Conservation (phyloP, 192 early-diverging fungal species). For the Hyaloraphidium curvatum region DNA sequence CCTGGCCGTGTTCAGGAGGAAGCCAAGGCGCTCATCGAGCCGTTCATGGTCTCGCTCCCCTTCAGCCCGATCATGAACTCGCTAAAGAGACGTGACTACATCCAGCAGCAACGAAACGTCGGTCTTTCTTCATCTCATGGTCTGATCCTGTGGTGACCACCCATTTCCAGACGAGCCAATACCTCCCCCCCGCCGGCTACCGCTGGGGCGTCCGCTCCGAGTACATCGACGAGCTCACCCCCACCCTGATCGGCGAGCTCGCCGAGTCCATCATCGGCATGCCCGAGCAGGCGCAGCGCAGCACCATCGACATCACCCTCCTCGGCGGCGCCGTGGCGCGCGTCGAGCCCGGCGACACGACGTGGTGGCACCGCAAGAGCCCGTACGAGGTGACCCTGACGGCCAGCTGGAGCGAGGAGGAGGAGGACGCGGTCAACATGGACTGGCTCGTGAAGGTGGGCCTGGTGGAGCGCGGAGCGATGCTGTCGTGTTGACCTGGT, state of each 20-base stretch:
- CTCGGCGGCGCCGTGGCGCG: not conserved
- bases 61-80: not conserved
- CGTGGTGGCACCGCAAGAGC: not conserved
- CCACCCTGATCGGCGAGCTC: not conserved
- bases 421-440: not conserved
- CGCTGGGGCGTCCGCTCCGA: not conserved
- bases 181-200: conserved; percentile 1
- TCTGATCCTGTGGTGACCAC: too few relatives aligned
- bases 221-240: not conserved
- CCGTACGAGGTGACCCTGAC: not conserved
- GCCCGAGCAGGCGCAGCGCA: not conserved
- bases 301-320: not conserved
- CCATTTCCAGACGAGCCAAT: conserved; percentile 2
- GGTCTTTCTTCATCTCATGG: too few relatives aligned
- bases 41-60: conserved; percentile 1
- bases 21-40: not conserved
- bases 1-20: not conserved
- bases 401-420: not conserved
- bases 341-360: not conserved
- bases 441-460: not conserved
- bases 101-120: conserved; percentile 4
- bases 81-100: not conserved
- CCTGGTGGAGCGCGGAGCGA: not conserved
- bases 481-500: not conserved
- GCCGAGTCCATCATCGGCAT: not conserved